Evolutionary conservation across 1,284 basidiomycete genomes (phyloP).

Genomic region (Earliella scabrosa): DNA sequence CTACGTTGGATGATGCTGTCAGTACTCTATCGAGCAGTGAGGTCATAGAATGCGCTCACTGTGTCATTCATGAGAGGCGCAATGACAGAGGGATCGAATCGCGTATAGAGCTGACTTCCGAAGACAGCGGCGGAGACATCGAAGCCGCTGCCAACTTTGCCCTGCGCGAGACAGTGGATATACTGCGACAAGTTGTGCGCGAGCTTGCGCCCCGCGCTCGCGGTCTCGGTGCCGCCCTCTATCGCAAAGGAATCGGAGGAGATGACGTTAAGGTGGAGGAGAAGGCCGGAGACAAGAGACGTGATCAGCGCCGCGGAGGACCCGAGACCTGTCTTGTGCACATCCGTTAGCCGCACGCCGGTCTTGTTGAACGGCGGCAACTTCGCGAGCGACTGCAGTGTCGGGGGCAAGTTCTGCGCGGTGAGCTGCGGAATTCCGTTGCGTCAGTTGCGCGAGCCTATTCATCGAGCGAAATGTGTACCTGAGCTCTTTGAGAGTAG

Average conservation of each 20-base stretch:
- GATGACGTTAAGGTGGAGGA: constrained; percentile 79
- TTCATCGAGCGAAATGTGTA: no score
- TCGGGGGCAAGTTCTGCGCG: constrained; percentile 60
- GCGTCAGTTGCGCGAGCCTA: no score
- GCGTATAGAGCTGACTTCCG: constrained; percentile 92
- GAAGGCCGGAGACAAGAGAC: constrained; percentile 86
- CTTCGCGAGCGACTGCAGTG: constrained; percentile 60
- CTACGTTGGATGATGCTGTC: not conserved
- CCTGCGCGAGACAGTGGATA: constrained; percentile 95
- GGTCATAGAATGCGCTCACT: constrained; percentile 17
- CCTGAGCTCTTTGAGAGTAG: constrained; percentile 92
- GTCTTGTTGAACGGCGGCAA: constrained; percentile 81
- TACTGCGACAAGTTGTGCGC: constrained; percentile 97
- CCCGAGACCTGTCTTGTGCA: constrained; percentile 98
- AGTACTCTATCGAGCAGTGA: not conserved
- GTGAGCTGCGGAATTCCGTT: constrained; percentile 58
- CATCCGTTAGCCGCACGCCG: constrained; percentile 70
- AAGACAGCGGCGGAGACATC: constrained; percentile 95
- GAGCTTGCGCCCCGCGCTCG: constrained; percentile 55
- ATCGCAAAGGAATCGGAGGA: constrained; percentile 48
- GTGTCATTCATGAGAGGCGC: constrained; percentile 70
- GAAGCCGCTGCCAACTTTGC: constrained; percentile 97
- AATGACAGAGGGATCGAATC: constrained; percentile 82
- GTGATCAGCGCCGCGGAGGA: constrained; percentile 98
- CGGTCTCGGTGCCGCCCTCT: constrained; percentile 24